Percentiles rank a stretch among this genome's conserved stretches.
These are phyloP conservation scores for Brachypodium distachyon DNA, from an alignment of 202 grass and related monocot species.

Conservation along the genomic window DNA sequence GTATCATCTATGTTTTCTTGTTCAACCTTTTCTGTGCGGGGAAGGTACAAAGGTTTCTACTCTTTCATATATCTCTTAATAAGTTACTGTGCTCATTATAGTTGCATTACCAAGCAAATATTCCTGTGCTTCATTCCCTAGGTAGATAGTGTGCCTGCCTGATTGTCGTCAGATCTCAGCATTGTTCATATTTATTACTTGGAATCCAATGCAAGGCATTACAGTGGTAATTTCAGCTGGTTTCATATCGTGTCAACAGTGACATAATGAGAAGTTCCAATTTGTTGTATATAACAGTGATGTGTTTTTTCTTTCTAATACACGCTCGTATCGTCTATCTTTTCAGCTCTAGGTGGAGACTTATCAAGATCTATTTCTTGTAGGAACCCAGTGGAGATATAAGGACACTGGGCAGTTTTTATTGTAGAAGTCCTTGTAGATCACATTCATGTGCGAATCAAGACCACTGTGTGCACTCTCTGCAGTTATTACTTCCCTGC, in stretches of 20 bases:
- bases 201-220: neutral
- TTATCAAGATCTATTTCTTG: neutral
- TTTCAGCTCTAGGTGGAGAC: constrained; percentile 4
- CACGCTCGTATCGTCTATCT: neutral
- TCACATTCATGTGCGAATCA: neutral
- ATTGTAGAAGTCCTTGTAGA: neutral
- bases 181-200: neutral
- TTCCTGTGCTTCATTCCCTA: neutral
- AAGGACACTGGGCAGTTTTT: neutral
- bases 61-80: neutral
- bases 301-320: constrained; percentile 6
- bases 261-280: neutral
- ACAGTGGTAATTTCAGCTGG: neutral
- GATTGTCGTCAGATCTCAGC: neutral
- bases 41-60: neutral
- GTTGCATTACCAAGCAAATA: neutral
- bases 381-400: neutral
- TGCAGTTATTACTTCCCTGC: neutral
- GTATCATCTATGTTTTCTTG: neutral
- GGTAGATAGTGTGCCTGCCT: neutral
- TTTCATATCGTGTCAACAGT: neutral
- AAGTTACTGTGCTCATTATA: neutral
- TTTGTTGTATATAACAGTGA: neutral
- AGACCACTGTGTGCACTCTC: neutral
- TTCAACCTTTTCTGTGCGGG: neutral